Evolutionary conservation across 345 rosid species (phyloP), one percentile per base, ranked within the genome.

Genomic region (Sonneratia caseolaris): DNA sequence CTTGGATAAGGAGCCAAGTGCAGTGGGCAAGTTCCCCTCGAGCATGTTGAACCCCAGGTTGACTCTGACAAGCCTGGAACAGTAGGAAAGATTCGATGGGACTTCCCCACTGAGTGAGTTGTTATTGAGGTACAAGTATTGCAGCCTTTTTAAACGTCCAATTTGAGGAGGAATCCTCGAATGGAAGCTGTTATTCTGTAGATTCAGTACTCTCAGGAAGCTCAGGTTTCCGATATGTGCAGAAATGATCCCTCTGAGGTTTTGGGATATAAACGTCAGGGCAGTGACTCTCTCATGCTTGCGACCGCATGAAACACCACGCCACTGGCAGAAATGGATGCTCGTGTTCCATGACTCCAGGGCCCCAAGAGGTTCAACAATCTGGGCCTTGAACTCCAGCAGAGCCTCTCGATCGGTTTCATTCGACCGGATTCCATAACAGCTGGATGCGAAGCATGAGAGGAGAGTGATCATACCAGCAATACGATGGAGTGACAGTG

Each of bases 291-390:
- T 68, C 32, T 18, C 35, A 47, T 68, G 53, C 49, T 12, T 42
- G 21, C 22, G 45, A 14, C 42, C 68, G 22, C 68, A 66, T 8
- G 68, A 36, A 3, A 66, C 68, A n/a, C 68, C 68, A 14, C 1
- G 16, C 68, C 68, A 66, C n/a, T 3, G 40, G 45, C 68, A 66
- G 68, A 66, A 66, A 66, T 66, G 68, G 16, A 42, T 37, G 68
- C n/a, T 66, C 11, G 40, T 37, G 24, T 66, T 66, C 68, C 68
- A 66, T n/a, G 68, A 66, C 7, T 37, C 45, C 18, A 66, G 68
- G n/a, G 22, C 47, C 24, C 68, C 68, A 37, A 66, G 68, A 66
- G 68, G 68, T 22, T 66, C 68, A 21, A 16, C n/a, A 21, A 37
- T n/a, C 35, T 35, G 40, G 37, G 68, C 21, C n/a, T 66, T 66